These are phyloP conservation scores for Bifiguratus adelaidae DNA, from an alignment of 192 early-diverging fungal species.

Conservation along the genomic window DNA sequence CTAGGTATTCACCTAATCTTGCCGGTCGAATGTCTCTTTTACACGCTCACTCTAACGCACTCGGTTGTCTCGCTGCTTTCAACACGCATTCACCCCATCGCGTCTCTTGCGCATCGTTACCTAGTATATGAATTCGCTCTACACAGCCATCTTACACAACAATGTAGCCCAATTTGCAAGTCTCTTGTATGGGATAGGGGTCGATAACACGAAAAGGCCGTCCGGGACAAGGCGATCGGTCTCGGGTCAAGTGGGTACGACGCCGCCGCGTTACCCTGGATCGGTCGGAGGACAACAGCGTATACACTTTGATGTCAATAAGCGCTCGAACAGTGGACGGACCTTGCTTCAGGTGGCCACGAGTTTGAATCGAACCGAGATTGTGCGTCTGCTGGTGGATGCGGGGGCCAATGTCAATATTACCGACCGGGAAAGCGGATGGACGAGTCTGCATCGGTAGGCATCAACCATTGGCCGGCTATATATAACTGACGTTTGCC, in stretches of 20 bases:
- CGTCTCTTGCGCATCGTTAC: no score
- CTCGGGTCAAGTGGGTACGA: conserved; percentile 6
- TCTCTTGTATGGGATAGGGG: no score
- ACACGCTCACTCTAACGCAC: no score
- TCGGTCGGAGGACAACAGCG: not conserved
- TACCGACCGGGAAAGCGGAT: conserved; percentile 54
- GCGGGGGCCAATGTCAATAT: conserved; percentile 42
- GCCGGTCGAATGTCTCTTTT: no score
- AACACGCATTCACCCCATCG: no score
- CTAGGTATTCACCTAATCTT: no score
- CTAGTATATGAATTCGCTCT: conserved; percentile 17
- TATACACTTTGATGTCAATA: conserved; percentile 24
- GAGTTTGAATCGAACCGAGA: conserved; percentile 17
- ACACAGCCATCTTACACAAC: conserved; percentile 18
- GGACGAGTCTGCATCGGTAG: conserved; percentile 58
- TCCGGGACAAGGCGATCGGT: not conserved
- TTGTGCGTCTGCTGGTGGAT: conserved; percentile 18
- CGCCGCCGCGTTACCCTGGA: conserved; percentile 1
- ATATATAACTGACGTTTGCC: not conserved
- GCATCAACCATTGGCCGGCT: not conserved
- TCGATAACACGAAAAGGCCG: conserved; percentile 2
- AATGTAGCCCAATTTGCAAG: conserved; percentile 18
- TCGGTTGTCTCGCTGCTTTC: no score
- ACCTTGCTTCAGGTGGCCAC: conserved; percentile 33
- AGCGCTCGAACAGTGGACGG: conserved; percentile 18